Base-by-base conservation (phyloP, 2,329 filamentous ascomycete species). In the Zymoseptoria crescenta region DNA sequence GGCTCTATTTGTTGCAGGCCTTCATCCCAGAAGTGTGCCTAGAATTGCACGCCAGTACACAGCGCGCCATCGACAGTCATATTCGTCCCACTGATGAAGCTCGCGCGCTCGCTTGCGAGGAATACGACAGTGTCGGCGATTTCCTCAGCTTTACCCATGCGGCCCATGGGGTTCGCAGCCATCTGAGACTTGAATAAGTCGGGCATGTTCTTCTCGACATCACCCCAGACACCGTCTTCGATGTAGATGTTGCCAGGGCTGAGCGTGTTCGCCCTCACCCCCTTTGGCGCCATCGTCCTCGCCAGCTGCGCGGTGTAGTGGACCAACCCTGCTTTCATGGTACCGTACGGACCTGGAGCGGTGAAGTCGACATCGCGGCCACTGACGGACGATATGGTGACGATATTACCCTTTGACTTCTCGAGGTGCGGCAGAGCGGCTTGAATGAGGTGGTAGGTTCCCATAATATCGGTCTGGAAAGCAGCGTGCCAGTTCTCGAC, bases 61-160 rank as follows among this genome's bases (percentile, higher is more conserved):
- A 70, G 51, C 13, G 63, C 65, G 21, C 69, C 69, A 61, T 72
- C 69, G 16, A 71, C 67, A n/a, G 66, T 55, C 24, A 71, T 59
- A 59, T 71, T 72, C n/a, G 63, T 55, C 8, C 69, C 68, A 28
- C 58, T 65, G n/a, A 70, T 62, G 56, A 71, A 72, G 29, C 58
- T 62, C 48, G 69, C 69, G 56, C 63, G 62, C 28, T 65, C 59
- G 52, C 68, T 70, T 21, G 60, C 62, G 54, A 83, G 59, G 57
- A 80, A 82, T 0, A 68, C 71, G 45, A 82, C 74, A 1, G 74
- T 72, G 54, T 75, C 73, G 0, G 80, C 80, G 49, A 83, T 75
- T 59, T 83, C 81, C 19, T 79, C 76, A 0, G 80, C 77, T 60
- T 72, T 72, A 0, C 78, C 81, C 60, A 81, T 72, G 4, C 78